Evolutionary conservation across 2,329 filamentous ascomycete species (phyloP).

Genomic region (Helotiales sp.): DNA sequence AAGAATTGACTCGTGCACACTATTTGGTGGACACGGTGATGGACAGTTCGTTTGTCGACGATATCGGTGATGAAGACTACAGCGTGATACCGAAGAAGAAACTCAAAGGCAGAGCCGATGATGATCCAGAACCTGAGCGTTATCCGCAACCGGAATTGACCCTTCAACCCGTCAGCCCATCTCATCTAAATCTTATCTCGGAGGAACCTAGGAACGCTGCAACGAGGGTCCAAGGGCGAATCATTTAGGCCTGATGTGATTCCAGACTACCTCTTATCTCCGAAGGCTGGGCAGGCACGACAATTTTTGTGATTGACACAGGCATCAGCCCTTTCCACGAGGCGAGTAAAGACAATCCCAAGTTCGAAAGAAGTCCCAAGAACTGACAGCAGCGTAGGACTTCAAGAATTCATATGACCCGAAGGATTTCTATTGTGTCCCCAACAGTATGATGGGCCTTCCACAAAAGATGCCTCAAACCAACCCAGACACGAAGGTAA

Average conservation of each 20-base stretch:
- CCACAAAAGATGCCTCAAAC: neutral
- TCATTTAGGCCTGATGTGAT: neutral
- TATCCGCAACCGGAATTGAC: neutral
- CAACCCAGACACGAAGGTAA: neutral
- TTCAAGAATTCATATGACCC: neutral
- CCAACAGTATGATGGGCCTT: neutral
- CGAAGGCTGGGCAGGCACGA: conserved; percentile 6
- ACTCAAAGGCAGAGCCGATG: neutral
- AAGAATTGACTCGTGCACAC: neutral
- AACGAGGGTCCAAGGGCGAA: neutral
- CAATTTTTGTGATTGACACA: conserved; percentile 16
- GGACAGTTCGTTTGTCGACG: neutral
- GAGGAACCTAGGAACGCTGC: neutral
- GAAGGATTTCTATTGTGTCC: neutral
- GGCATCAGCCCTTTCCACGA: conserved; percentile 8
- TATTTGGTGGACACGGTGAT: neutral
- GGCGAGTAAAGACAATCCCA: neutral
- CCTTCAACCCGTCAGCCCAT: neutral
- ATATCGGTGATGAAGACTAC: neutral
- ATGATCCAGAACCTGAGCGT: too few relatives aligned
- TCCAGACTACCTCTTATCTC: neutral
- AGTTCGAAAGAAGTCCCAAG: neutral
- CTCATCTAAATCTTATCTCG: neutral
- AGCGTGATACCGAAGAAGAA: neutral
- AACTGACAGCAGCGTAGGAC: neutral